Base-by-base conservation (phyloP, 148 eudicot species). In the Vaccinium corymbosum region DNA sequence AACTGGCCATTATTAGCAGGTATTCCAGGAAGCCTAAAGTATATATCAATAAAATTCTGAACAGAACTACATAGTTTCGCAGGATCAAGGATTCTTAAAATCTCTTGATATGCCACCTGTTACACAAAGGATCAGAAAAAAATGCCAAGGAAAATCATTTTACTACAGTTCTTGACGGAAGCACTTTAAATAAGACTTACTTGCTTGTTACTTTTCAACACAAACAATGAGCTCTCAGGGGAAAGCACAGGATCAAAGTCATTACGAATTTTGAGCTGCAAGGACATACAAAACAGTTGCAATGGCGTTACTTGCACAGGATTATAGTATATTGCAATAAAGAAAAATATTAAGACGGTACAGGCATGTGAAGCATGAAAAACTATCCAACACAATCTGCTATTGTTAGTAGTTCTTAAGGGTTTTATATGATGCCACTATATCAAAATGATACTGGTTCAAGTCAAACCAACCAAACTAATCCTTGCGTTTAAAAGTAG, bases 231-330 rank as follows among this genome's bases (percentile, higher is more conserved):
- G 91, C 99, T 97, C 90, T 97, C 99, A 16, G 99, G 98, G 68
- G 99, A 97, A 66, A 97, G 94, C 84, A 97, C 99, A 19, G 99
- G 99, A 91, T 97, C 99, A 85, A 97, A 97, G 90, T 97, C 99
- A 84, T 97, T 97, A 53, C 98, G 92, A 82, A 97, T 94, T 90
- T 97, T 97, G 84, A 97, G 95, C 99, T 97, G 93, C 88, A 91
- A 48, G 35, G 52, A 66, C 38, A 75, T 75, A 52, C 46, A 68
- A 56, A 48, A 83, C 20, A 42, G 80, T 25, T 48, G 32, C 3
- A 81, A 81, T 12, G 68, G 55, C 1, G 83, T 50, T 16, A 49
- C 38, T 81, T 19, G 76, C 56, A 51, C 25, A 49, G 74, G 29
- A 49, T 49, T 16, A 64, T 64, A 64, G 22, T 22, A n/a, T 8